Conservation (phyloP, 768 basidiomycete genomes). For the Podaxis sp. region DNA sequence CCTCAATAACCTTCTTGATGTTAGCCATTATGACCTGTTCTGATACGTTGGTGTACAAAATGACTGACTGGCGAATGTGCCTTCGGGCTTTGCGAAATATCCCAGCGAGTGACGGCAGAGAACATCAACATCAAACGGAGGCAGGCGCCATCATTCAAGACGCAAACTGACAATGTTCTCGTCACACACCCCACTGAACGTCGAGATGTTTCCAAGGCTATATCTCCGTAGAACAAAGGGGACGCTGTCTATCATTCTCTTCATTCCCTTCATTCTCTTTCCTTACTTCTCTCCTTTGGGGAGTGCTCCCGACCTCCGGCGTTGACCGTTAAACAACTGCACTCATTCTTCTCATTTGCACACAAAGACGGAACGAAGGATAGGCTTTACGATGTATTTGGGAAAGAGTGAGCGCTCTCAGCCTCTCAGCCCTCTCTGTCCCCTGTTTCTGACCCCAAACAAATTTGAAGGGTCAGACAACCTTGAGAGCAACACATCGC, state of each 20-base stretch:
- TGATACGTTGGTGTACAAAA: too few species aligned
- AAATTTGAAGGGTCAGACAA: slow-evolving; percentile 1
- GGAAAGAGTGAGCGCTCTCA: not conserved
- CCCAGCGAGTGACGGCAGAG: too few species aligned
- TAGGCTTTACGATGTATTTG: not conserved
- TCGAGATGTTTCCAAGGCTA: not conserved
- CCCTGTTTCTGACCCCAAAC: not conserved
- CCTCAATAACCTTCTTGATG: too few species aligned
- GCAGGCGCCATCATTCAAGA: not conserved
- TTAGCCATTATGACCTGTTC: too few species aligned
- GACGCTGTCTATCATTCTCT: not conserved
- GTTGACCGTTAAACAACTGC: slow-evolving; percentile 1
- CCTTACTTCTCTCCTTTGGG: not conserved
- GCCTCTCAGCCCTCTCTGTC: not conserved
- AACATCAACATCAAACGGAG: not conserved
- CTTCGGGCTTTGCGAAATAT: too few species aligned
- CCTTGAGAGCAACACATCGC: not conserved
- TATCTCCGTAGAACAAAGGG: not conserved
- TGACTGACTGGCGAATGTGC: too few species aligned
- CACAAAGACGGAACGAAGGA: too few species aligned
- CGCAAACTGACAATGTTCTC: not conserved
- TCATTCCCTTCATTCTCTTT: not conserved
- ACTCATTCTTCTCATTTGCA: too few species aligned
- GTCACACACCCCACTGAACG: not conserved
- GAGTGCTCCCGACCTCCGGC: not conserved